phyloP scores from a whole-genome alignment of 2,329 filamentous ascomycete genomes.

The Ophiocordyceps camponoti-leonardi region DNA sequence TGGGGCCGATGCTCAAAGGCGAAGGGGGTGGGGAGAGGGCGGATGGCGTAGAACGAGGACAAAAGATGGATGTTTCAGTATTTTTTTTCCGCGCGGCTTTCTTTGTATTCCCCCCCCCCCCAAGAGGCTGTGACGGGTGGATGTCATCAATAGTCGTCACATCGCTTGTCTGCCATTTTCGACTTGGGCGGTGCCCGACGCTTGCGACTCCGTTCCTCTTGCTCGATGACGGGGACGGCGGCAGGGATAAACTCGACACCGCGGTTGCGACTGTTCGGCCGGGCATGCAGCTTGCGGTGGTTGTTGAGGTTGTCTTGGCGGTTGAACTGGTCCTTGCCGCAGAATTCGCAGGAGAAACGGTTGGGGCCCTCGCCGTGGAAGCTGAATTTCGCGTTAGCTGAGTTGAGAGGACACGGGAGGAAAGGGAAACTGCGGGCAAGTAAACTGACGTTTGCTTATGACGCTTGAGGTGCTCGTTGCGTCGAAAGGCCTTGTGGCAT shows the following conservation, averaged over 20 bases:
- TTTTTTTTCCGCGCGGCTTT: too few species aligned
- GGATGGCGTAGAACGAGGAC: too few species aligned
- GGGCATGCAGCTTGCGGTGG: conserved; percentile 22
- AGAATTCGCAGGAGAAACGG: conserved; percentile 23
- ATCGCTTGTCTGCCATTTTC: conserved; percentile 15
- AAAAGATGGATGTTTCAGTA: too few species aligned
- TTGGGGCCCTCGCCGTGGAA: conserved; percentile 22
- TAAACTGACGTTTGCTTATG: conserved; percentile 32
- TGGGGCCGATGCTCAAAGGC: too few species aligned
- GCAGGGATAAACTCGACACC: conserved; percentile 22
- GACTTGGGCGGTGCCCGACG: conserved; percentile 19
- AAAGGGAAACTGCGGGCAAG: too few species aligned
- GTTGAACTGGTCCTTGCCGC: conserved; percentile 23
- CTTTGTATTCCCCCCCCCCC: too few species aligned
- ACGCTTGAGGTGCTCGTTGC: conserved; percentile 38
- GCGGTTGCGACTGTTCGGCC: conserved; percentile 20
- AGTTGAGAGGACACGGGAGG: neutral
- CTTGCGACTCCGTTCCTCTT: conserved; percentile 22
- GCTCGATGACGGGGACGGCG: conserved; percentile 21
- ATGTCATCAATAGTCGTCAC: conserved; percentile 10
- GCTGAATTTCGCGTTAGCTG: conserved; percentile 4
- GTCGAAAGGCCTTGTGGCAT: conserved; percentile 31
- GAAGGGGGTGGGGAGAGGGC: too few species aligned
- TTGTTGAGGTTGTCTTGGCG: conserved; percentile 24
- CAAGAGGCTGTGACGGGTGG: too few species aligned